phyloP scores from a whole-genome alignment of 805 yeast species.

The Ogataea henricii region DNA sequence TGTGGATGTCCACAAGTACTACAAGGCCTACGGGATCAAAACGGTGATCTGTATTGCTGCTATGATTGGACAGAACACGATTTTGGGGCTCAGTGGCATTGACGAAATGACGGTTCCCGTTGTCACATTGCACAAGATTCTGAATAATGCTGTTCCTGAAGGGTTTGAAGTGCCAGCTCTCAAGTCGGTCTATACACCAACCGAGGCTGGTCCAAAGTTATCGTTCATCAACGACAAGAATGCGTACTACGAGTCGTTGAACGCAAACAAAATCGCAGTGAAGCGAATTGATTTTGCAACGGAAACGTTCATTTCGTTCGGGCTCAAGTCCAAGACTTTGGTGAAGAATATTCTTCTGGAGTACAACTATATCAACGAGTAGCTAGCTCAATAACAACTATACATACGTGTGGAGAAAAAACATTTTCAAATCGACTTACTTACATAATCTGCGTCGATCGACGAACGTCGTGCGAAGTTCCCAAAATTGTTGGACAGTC shows the following conservation, averaged over 20 bases:
- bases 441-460: conserved; percentile 8
- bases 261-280: conserved; percentile 19
- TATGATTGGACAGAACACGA: conserved; percentile 32
- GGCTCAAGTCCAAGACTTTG: conserved; percentile 17
- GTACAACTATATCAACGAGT: conserved; percentile 5
- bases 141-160: conserved; percentile 28
- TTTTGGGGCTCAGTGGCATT: conserved; percentile 35
- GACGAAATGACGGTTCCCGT: conserved; percentile 39
- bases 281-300: conserved; percentile 25
- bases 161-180: conserved; percentile 28
- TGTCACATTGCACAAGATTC: conserved; percentile 31
- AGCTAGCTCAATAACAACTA: no score
- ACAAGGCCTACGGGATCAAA: conserved; percentile 33
- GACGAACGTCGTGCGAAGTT: neutral
- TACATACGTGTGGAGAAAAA: no score
- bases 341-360: conserved; percentile 20
- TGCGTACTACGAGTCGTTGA: conserved; percentile 16
- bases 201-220: conserved; percentile 27
- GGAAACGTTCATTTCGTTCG: conserved; percentile 19
- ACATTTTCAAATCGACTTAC: no score
- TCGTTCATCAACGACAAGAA: conserved; percentile 26
- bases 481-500: neutral
- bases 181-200: conserved; percentile 19
- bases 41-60: conserved; percentile 39
- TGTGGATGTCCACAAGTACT: conserved; percentile 36